A percentile compares a stretch with the other conserved stretches of the same genome.
phyloP scores from a whole-genome alignment of 352 stramenopile species.

The Aphanomyces cochlioides region DNA sequence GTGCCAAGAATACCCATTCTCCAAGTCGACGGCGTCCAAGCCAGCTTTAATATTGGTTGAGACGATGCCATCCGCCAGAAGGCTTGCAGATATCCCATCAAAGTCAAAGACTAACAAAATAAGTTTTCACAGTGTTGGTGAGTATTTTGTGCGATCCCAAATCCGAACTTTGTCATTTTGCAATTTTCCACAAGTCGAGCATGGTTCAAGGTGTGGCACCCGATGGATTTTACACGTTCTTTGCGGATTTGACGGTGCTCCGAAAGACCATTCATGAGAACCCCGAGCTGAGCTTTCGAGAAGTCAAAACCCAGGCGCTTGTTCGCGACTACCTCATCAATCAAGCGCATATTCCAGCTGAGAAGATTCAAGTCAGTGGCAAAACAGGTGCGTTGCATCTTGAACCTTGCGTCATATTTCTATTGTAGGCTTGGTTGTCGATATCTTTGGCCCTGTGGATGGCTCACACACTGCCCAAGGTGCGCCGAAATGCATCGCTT shows the following conservation, averaged over 20 bases:
- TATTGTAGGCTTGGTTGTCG: slow-evolving; percentile 7
- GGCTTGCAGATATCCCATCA: too few species aligned
- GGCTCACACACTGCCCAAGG: slow-evolving; percentile 33
- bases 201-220: too few species aligned
- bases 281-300: slow-evolving; percentile 91
- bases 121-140: too few species aligned
- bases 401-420: neutral
- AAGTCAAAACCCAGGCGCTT: slow-evolving; percentile 83
- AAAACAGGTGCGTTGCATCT: slow-evolving; percentile 47
- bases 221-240: slow-evolving; percentile 14
- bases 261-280: slow-evolving; percentile 83
- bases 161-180: too few species aligned
- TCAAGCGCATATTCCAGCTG: slow-evolving; percentile 63
- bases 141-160: too few species aligned
- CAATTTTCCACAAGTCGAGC: too few species aligned
- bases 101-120: too few species aligned
- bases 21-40: too few species aligned
- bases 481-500: slow-evolving; percentile 62
- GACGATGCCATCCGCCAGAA: too few species aligned
- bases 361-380: slow-evolving; percentile 71
- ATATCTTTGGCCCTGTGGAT: neutral
- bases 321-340: slow-evolving; percentile 82
- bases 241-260: slow-evolving; percentile 27
- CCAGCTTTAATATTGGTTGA: too few species aligned
- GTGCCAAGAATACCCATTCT: too few species aligned